These are phyloP conservation scores for Arachnopeziza araneosa DNA, from an alignment of 2,329 filamentous ascomycete genomes.

Conservation along the genomic window DNA sequence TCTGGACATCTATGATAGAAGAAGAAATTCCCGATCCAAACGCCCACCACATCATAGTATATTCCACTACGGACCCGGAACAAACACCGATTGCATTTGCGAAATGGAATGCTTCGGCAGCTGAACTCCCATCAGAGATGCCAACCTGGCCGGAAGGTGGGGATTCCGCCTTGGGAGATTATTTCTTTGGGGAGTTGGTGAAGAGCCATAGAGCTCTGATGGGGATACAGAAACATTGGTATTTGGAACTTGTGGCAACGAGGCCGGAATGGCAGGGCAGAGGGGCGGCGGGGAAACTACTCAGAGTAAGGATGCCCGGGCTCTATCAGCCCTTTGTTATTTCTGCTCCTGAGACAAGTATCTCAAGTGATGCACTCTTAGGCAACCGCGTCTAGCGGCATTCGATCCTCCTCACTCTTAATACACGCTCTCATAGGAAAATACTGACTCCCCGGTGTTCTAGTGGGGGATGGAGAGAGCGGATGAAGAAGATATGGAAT, in stretches of 20 bases:
- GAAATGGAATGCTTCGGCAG: conserved; percentile 39
- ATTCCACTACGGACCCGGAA: conserved; percentile 26
- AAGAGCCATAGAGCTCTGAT: conserved; percentile 35
- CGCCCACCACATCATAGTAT: conserved; percentile 37
- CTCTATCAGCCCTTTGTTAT: too few relatives aligned
- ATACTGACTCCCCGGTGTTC: too few relatives aligned
- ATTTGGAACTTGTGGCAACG: conserved; percentile 43
- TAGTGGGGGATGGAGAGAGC: conserved; percentile 45
- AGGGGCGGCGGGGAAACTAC: conserved; percentile 39
- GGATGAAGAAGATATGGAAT: conserved; percentile 37
- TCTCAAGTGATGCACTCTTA: too few relatives aligned
- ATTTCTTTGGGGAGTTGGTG: conserved; percentile 37
- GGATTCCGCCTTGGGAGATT: conserved; percentile 32
- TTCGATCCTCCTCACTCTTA: too few relatives aligned
- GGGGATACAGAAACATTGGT: conserved; percentile 40
- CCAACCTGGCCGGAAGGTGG: conserved; percentile 37
- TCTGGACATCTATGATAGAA: conserved; percentile 33
- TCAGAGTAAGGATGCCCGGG: too few relatives aligned
- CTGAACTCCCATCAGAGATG: conserved; percentile 20
- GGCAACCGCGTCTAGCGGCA: too few relatives aligned
- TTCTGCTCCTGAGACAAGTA: too few relatives aligned
- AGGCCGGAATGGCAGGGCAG: conserved; percentile 38
- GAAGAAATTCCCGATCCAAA: conserved; percentile 38
- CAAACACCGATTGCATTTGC: conserved; percentile 36
- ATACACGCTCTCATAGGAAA: too few relatives aligned